A percentile compares a stretch with the other conserved stretches of the same genome.
Evolutionary conservation across 164 flowering plant species (phyloP).

Genomic region (Vitis cinerea): DNA sequence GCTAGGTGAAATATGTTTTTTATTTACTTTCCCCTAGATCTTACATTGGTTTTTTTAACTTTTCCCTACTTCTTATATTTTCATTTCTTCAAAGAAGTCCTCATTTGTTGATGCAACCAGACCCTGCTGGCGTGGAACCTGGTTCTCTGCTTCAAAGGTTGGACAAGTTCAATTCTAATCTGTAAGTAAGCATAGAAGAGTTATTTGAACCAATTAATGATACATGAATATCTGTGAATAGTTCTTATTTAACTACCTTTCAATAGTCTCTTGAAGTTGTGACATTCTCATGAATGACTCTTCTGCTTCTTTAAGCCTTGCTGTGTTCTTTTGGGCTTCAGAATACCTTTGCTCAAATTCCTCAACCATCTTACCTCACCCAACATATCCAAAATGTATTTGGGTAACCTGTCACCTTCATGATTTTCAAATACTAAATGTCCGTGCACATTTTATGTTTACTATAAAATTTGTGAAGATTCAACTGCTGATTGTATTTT

Average conservation of each 20-base stretch:
- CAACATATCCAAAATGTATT: constrained; percentile 25
- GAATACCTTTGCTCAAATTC: constrained; percentile 47
- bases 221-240: neutral
- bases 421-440: too few relatives aligned
- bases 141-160: constrained; percentile 79
- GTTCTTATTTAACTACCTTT: constrained; percentile 42
- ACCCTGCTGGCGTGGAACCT: constrained; percentile 79
- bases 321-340: constrained; percentile 48
- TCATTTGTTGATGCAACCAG: constrained; percentile 55
- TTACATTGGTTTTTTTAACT: too few relatives aligned
- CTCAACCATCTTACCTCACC: constrained; percentile 43
- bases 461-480: too few relatives aligned
- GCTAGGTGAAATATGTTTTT: too few relatives aligned
- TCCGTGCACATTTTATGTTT: too few relatives aligned
- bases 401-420: neutral
- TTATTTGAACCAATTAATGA: constrained; percentile 7
- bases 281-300: constrained; percentile 45
- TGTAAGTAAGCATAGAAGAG: constrained; percentile 23
- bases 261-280: constrained; percentile 62
- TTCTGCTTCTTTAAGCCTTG: constrained; percentile 49
- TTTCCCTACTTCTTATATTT: constrained; percentile 34
- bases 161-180: constrained; percentile 63
- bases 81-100: constrained; percentile 55
- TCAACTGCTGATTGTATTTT: too few relatives aligned
- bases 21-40: neutral